Evolutionary conservation across 2,329 filamentous ascomycete species (phyloP), one percentile per base, ranked within the genome.

Genomic region (Magnaporthiopsis poae): DNA sequence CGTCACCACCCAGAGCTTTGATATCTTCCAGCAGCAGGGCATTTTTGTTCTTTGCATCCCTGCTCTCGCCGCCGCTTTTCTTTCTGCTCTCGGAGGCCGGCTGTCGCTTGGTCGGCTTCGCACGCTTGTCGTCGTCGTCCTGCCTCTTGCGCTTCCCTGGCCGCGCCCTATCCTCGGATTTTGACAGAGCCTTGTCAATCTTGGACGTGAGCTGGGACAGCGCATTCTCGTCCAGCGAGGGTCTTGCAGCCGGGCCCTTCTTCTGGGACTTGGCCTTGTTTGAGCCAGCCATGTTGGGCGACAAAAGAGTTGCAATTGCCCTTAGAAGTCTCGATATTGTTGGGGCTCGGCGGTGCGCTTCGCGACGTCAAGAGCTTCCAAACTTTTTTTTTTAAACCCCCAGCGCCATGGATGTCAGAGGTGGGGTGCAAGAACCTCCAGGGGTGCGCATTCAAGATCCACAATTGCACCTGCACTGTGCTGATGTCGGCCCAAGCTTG

Each of bases 1-100:
- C 85, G 65, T 88, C 86, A 18, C 88, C 88, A 3, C 87, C 88
- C 1, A 90, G 78, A 18, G 85, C 85, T 69, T 82, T 80, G 68
- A 90, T 90, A 72, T 90, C 88, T 66, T 85, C 82, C 9, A 90
- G 76, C 5, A 90, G 77, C 9, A 69, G 60, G 27, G 67, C 59
- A 59, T 70, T 69, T 63, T 71, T 70, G 68, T 68, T 67, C 68
- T 66, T 61, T 65, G 65, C 69, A 69, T 72, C 70, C 63, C 68
- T 70, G 67, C 68, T 68, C 56, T 68, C 66, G 46, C 60, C 33
- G 35, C 67, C 62, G 29, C 46, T 70, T 59, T 65, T 70, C 63
- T 63, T 67, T 64, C 7, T 63, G 65, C 61, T 71, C 75, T 61
- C 46, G 60, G 27, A 69, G 15, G 60, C 70, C 31, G 72, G 70